Evolutionary conservation across 768 basidiomycete genomes (phyloP), one percentile per base, ranked within the genome.

Genomic region (Boletus pseudopeckii): DNA sequence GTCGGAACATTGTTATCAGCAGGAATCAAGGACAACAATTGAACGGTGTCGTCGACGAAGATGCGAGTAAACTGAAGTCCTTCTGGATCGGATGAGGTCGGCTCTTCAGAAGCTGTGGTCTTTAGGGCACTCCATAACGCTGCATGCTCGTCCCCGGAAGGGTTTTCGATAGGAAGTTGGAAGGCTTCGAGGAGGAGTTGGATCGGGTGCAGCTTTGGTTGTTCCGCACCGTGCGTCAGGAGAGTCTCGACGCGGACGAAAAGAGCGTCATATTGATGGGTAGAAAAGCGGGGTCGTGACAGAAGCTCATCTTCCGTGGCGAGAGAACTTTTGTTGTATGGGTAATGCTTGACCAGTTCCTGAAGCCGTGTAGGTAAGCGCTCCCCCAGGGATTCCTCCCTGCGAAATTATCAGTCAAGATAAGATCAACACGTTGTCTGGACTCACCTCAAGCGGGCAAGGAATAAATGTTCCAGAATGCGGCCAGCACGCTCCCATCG

Each of bases 401-500:
- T 89, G 56, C 2, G 1, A 55, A 1, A 18, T 17, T 3, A 28
- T 68, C 20, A 65, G 50, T 55, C 28, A 18, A 32, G 3, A 15
- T 1, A 17, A 36, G 37, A 54, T 17, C 7, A 9, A 45, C 3
- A 4, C 10, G 5, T 11, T 15, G 14, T 15, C 8, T 45, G 17
- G 59, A 75, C 50, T 51, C 52, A 88, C 90, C 90, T 80, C 52
- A 91, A 81, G 52, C 80, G 77, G 17, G 85, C 77, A 51, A 92
- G 74, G 71, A 91, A 89, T 8, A 92, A 53, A 70, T 92, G 90
- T 60, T 91, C 90, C 46, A 91, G 63, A 39, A 86, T 79, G 20
- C 88, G 75, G 30, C 87, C 90, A 9, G 81, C 79, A 28, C 77
- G 75, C 59, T 92, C 87, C 90, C 90, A 92, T 30, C 85, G 77